Evolutionary conservation across 495 filamentous ascomycete genomes (phyloP).

Genomic region (Darksidea phi): DNA sequence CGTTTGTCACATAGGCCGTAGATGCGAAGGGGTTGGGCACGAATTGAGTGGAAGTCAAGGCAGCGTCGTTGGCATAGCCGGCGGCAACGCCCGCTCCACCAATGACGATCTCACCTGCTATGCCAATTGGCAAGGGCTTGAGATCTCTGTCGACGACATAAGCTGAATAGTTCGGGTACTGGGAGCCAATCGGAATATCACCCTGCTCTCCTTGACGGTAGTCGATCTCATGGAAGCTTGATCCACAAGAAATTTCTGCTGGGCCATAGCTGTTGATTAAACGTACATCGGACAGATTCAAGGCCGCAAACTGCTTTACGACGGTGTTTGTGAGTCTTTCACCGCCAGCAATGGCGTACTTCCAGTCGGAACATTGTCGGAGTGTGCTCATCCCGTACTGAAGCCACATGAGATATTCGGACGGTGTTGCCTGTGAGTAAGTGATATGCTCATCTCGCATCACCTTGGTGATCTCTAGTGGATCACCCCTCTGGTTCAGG

Average conservation of each 20-base stretch:
- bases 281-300: background rate
- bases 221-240: background rate
- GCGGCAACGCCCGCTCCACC: background rate
- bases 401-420: slow-evolving; percentile 21
- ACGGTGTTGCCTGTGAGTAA: slow-evolving; percentile 5
- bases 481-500: background rate
- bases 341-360: slow-evolving; percentile 1
- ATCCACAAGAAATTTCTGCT: background rate
- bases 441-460: slow-evolving; percentile 6
- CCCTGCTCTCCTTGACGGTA: background rate
- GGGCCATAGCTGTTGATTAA: slow-evolving; percentile 18
- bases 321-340: background rate
- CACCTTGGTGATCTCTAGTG: background rate
- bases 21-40: background rate
- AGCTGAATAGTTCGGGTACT: background rate
- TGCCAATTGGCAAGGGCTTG: background rate
- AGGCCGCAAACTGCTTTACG: background rate
- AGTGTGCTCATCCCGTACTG: background rate
- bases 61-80: background rate
- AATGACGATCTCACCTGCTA: slow-evolving; percentile 8
- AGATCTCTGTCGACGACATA: slow-evolving; percentile 5
- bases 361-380: background rate
- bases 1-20: too few relatives aligned
- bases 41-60: background rate
- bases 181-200: background rate